Conservation (phyloP, 73 alveolate genomes). For the Tetrahymena thermophila region DNA sequence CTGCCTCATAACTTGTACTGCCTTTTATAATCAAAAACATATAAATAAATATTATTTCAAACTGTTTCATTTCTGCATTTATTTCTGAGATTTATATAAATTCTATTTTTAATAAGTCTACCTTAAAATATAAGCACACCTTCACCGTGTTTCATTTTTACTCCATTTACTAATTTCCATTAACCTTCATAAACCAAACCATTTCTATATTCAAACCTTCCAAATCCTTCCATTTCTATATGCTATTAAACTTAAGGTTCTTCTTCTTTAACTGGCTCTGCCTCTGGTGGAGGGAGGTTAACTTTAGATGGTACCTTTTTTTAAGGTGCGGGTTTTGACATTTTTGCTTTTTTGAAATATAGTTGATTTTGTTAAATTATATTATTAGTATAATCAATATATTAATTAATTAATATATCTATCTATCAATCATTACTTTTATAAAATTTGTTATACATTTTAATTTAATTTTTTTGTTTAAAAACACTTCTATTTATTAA, state of each 20-base stretch:
- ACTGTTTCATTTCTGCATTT: neutral
- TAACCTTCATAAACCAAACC: conserved; percentile 82
- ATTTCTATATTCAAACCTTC: conserved; percentile 72
- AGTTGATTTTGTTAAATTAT: neutral
- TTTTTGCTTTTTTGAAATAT: neutral
- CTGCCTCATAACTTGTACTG: conserved; percentile 29
- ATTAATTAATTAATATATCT: neutral
- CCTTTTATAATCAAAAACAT: neutral
- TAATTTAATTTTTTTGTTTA: neutral
- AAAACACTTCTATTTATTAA: neutral
- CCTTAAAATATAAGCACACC: conserved; percentile 70
- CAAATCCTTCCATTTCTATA: conserved; percentile 45
- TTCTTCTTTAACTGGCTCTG: neutral
- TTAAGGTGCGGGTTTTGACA: neutral
- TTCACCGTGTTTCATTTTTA: conserved; percentile 73
- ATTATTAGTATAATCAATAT: neutral
- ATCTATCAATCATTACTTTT: neutral
- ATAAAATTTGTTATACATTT: neutral
- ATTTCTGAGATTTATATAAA: no score
- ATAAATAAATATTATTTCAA: no score
- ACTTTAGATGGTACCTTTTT: neutral
- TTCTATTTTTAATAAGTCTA: neutral
- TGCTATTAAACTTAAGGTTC: neutral
- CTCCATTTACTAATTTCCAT: conserved; percentile 72
- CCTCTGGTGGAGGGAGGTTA: neutral